phyloP scores from a whole-genome alignment of 139 green algal species.

The Auxenochlorella pyrenoidosa region DNA sequence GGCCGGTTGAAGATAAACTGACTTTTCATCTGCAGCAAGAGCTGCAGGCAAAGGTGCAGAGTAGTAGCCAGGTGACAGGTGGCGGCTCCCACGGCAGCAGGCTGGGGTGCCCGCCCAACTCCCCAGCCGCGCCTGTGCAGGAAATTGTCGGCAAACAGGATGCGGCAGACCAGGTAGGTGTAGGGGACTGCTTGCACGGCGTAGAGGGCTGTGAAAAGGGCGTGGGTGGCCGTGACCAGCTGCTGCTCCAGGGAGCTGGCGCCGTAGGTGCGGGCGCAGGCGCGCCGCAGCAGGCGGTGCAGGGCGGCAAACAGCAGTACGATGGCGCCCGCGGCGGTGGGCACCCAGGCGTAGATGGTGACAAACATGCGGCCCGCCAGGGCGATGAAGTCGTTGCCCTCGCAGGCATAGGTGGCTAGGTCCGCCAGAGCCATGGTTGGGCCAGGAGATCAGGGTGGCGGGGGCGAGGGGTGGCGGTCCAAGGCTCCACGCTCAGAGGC shows the following conservation, averaged over 20 bases:
- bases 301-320: neutral
- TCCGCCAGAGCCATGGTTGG: neutral
- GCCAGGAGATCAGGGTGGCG: no score
- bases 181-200: neutral
- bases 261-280: neutral
- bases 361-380: neutral
- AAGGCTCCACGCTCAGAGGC: no score
- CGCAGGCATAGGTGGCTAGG: neutral
- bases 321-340: neutral
- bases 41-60: no score
- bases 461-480: no score
- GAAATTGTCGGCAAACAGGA: neutral
- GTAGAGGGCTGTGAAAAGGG: neutral
- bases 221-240: neutral
- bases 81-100: no score
- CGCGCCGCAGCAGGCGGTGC: neutral
- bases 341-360: neutral
- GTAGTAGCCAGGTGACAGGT: no score
- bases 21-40: no score
- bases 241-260: neutral
- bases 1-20: no score
- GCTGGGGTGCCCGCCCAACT: no score
- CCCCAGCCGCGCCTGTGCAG: neutral
- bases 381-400: neutral
- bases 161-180: neutral